phyloP scores from a whole-genome alignment of 1,139 yeast species.

The Blastobotrys arbuscula region DNA sequence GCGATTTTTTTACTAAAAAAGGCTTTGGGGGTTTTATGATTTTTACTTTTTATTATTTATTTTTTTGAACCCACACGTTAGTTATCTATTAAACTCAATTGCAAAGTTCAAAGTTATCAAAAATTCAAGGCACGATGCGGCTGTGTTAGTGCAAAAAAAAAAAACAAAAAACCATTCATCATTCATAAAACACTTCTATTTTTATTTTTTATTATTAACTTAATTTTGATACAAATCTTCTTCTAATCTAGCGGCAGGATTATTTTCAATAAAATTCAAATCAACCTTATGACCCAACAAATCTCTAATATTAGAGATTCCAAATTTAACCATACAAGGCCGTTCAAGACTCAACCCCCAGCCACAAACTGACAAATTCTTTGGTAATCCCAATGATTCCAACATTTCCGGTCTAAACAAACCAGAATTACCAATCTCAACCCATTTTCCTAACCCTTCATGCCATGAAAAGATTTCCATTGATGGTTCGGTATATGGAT shows the following conservation, averaged over 20 bases:
- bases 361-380: constrained; percentile 89
- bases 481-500: constrained; percentile 98
- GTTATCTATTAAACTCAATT: too few species aligned
- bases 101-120: too few species aligned
- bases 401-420: constrained; percentile 99
- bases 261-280: constrained; percentile 86
- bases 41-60: too few species aligned
- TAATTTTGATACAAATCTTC: constrained; percentile 38
- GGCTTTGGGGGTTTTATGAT: too few species aligned
- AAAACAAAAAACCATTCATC: too few species aligned
- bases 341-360: constrained; percentile 98
- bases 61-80: too few species aligned
- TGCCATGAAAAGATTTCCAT: constrained; percentile 98
- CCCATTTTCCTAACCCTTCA: constrained; percentile 93
- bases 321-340: constrained; percentile 98
- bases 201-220: too few species aligned
- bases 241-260: constrained; percentile 97
- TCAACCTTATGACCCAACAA: constrained; percentile 91
- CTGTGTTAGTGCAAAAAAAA: too few species aligned
- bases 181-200: too few species aligned
- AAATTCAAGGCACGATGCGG: too few species aligned
- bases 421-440: constrained; percentile 98
- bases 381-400: constrained; percentile 96
- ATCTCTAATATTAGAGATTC: constrained; percentile 91
- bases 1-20: too few species aligned